Evolutionary conservation across 2,329 filamentous ascomycete genomes (phyloP), one percentile per base, ranked within the genome.

Genomic region (Sclerotinia subarctica): DNA sequence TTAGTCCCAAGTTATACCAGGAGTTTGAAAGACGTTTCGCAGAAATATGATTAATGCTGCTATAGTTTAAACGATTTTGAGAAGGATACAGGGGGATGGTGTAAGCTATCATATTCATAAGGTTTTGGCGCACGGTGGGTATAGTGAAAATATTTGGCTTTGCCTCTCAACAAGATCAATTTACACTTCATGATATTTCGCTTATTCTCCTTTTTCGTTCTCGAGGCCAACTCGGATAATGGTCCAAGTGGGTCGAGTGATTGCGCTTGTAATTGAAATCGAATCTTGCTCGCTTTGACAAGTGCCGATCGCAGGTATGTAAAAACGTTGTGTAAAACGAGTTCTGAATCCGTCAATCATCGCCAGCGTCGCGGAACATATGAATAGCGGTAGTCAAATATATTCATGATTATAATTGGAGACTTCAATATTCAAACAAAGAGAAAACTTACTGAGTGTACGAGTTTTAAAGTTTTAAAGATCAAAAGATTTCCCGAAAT

Each of bases 1-100:
- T 99, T 74, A 94, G 86, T 66, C 95, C 95, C n/a, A 89, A 93
- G 81, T 83, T 99, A 38, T 91, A 93, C 76, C 80, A 83, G 11
- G 93, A 97, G 80, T 92, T 99, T 78, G 89, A 92, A 80, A 86
- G 82, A 76, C 85, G 90, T 68, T 98, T 98, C 80, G 83, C 71
- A 26, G 51, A 57, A 47, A 52, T 53, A 54, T 63, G 38, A 63
- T 51, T 17, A 51, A 53, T 24, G n/a, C 26, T 32, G 21, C 17
- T 6, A 24, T 15, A 5, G 11, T 32, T 26, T 53, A 35, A 38
- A 46, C 26, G 6, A 26, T 38, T 54, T 63, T 56, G 38, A 38
- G 29, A 54, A 67, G 47, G 47, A 42, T 54, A 26, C 38, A 38
- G 53, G 42, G 64, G 38, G 38, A 42, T 42, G 13, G 42, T 66